phyloP scores from a whole-genome alignment of 805 yeast genomes.

The Kluyveromyces siamensis region DNA sequence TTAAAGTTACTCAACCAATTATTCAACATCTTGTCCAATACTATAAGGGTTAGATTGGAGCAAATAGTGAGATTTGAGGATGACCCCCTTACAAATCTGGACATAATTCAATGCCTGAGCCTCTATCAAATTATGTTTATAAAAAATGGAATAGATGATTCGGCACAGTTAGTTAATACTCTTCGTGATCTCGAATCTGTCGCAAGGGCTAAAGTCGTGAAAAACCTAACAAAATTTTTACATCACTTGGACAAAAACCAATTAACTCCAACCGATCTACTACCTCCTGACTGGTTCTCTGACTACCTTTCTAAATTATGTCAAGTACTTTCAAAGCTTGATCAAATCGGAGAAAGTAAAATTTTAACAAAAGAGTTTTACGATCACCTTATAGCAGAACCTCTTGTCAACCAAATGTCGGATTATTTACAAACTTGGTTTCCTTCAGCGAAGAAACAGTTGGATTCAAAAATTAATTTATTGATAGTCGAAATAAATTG shows the following conservation, averaged over 20 bases:
- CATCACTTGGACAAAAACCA: constrained; percentile 26
- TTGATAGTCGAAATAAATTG: constrained; percentile 46
- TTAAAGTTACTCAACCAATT: constrained; percentile 22
- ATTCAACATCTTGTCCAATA: constrained; percentile 28
- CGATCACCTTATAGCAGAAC: constrained; percentile 35
- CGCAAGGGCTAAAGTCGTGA: constrained; percentile 16
- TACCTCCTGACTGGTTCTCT: constrained; percentile 78
- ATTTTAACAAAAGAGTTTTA: constrained; percentile 36
- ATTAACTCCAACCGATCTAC: constrained; percentile 37
- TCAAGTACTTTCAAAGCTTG: constrained; percentile 51
- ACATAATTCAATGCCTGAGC: constrained; percentile 52
- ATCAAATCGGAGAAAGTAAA: constrained; percentile 28
- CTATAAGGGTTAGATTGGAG: constrained; percentile 60
- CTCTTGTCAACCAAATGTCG: constrained; percentile 22
- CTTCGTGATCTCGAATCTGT: constrained; percentile 11
- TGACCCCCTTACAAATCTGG: constrained; percentile 44
- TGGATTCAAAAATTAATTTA: constrained; percentile 16
- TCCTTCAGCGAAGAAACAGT: constrained; percentile 23
- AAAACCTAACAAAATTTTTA: constrained; percentile 11
- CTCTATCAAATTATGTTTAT: constrained; percentile 63
- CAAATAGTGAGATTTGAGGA: constrained; percentile 59
- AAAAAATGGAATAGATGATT: constrained; percentile 29
- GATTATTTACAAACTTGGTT: constrained; percentile 24
- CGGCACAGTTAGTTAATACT: constrained; percentile 14
- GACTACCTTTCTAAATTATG: constrained; percentile 42